These are phyloP conservation scores for Ormosia emarginata DNA, from an alignment of 306 rosid genomes.

Conservation along the genomic window DNA sequence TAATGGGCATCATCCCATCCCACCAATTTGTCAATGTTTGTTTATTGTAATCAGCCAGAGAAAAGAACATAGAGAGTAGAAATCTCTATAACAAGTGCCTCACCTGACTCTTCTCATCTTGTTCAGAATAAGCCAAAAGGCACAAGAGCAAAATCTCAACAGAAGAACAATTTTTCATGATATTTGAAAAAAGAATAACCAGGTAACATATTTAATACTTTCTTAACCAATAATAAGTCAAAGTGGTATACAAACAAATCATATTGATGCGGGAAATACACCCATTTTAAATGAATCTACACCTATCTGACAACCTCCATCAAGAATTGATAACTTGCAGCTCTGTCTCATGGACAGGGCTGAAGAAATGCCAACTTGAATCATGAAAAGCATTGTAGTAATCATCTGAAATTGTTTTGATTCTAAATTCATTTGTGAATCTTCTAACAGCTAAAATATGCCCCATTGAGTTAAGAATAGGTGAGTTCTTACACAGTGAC, in stretches of 20 bases:
- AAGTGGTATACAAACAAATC: neutral
- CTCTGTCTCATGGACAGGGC: conserved; percentile 37
- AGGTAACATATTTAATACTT: neutral
- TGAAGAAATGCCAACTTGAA: conserved; percentile 89
- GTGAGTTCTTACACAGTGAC: conserved; percentile 47
- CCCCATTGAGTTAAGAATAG: conserved; percentile 31
- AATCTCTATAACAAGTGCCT: neutral
- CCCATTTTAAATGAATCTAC: neutral
- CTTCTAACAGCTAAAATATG: conserved; percentile 44
- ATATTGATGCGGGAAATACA: neutral
- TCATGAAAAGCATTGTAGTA: conserved; percentile 79
- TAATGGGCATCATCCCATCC: neutral
- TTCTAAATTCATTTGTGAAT: conserved; percentile 50
- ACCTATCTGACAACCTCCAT: neutral
- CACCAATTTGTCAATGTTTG: neutral
- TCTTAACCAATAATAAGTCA: neutral
- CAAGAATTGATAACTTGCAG: conserved; percentile 33
- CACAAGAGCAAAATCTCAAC: neutral
- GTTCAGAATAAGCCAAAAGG: neutral
- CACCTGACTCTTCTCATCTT: neutral
- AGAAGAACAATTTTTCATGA: neutral
- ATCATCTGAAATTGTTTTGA: conserved; percentile 58
- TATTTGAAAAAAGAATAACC: neutral
- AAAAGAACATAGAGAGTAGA: neutral
- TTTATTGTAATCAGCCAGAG: neutral